Base-by-base conservation (phyloP, 2,329 filamentous ascomycete species). In the Aulographum hederae region DNA sequence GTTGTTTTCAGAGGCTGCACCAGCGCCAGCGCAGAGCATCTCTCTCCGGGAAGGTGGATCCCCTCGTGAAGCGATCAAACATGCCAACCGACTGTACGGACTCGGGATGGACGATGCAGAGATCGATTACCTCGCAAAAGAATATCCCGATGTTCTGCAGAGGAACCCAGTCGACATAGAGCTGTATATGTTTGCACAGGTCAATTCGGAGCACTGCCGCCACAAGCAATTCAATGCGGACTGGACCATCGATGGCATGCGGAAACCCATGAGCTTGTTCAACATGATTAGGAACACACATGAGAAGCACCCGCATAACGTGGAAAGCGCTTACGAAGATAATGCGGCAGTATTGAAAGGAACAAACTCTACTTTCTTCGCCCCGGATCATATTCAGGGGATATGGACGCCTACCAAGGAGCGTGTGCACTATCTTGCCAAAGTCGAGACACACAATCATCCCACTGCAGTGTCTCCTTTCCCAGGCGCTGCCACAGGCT, bases 101-200 rank as follows among this genome's bases (percentile, higher is more conserved):
- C 66, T 98, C 39, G 85, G 82, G 13, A 67, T 98, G 36, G 86
- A 95, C 51, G 65, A 73, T 35, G 75, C 76, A 6, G 85, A 98
- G 52, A 91, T 95, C 52, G 75, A 92, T 37, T 95, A 98, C 48
- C 65, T 98, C 25, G 80, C 93, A n/a, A 73, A 84, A 42, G 75
- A 76, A 26, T 89, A 82, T 54, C 71, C 70, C 4, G 61, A 71
- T 23, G 67, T 63, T 35, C 60, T 75, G 13, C 68, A 71, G 38
- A 61, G 73, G 23, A 60, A 68, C 30, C 81, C 81, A 1, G 76
- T 84, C 37, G 89, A 95, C 51, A 80, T 95, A 28, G 89, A 98
- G 58, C 66, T 95, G 15, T 95, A 95, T 65, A 95, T 95, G 89
- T 98, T 95, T 53, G 86, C 86, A 12, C 89, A 98, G 57, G 86